phyloP scores from a whole-genome alignment of 2,329 filamentous ascomycete species.

The Epichloe elymi region DNA sequence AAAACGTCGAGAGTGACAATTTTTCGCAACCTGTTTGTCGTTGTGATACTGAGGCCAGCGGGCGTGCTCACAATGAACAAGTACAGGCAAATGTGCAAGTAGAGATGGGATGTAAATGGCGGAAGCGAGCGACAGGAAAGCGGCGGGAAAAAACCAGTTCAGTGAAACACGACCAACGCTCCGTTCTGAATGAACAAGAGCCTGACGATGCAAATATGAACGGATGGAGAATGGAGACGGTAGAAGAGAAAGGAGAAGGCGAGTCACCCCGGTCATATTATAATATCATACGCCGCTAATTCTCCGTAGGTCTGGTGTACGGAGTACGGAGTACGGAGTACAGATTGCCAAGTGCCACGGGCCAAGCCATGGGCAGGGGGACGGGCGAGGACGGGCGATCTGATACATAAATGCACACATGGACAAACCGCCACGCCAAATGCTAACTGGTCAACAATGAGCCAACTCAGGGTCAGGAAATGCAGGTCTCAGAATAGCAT shows the following conservation, averaged over 20 bases:
- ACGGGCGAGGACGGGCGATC: background rate
- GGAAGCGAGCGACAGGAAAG: background rate
- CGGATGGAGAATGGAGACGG: background rate
- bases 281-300: too few relatives aligned
- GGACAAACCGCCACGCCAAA: background rate
- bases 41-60: background rate
- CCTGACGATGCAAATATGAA: background rate
- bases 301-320: background rate
- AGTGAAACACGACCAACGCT: background rate
- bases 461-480: background rate
- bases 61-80: background rate
- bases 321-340: too few relatives aligned
- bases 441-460: background rate
- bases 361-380: conserved; percentile 1
- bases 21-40: background rate
- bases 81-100: background rate
- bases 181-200: background rate
- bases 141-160: background rate
- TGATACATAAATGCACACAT: background rate
- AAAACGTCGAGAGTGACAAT: background rate
- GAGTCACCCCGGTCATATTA: too few relatives aligned
- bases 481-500: background rate
- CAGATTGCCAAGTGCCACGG: background rate
- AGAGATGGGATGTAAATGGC: background rate
- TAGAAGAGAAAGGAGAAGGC: background rate